Evolutionary conservation across 2,329 filamentous ascomycete species (phyloP).

Genomic region (Cladosporium halotolerans): DNA sequence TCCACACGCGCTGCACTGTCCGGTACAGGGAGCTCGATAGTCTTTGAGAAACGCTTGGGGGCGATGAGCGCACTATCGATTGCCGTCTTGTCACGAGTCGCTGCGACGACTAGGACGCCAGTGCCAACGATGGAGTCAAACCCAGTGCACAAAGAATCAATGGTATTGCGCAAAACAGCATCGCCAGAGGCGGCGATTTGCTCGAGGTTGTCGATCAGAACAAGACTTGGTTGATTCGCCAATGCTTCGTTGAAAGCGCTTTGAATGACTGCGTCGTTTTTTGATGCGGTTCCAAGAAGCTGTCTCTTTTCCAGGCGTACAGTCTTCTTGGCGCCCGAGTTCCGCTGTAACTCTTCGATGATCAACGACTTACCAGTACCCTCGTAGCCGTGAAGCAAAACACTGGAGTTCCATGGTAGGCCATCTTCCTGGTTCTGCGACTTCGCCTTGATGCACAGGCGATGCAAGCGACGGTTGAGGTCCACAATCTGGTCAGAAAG

Average conservation of each 20-base stretch:
- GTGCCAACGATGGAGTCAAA: conserved; percentile 50
- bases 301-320: conserved; percentile 51
- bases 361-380: conserved; percentile 82
- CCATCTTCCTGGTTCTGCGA: conserved; percentile 1
- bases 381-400: conserved; percentile 72
- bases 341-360: conserved; percentile 57
- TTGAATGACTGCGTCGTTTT: conserved; percentile 49
- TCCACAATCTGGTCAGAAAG: conserved; percentile 56
- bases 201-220: conserved; percentile 74
- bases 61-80: conserved; percentile 64
- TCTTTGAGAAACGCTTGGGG: conserved; percentile 56
- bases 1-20: conserved; percentile 63
- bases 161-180: conserved; percentile 32
- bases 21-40: conserved; percentile 72
- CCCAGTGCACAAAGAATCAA: conserved; percentile 42
- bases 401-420: conserved; percentile 37
- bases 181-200: conserved; percentile 55
- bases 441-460: conserved; percentile 19
- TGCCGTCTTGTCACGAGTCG: conserved; percentile 66
- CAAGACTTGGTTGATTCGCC: conserved; percentile 64
- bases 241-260: conserved; percentile 65
- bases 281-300: conserved; percentile 34
- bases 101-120: conserved; percentile 66
- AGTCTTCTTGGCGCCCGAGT: conserved; percentile 64
- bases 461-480: conserved; percentile 59